Base-by-base conservation (phyloP, 257 asterid species). In the Eustoma russellianum region DNA sequence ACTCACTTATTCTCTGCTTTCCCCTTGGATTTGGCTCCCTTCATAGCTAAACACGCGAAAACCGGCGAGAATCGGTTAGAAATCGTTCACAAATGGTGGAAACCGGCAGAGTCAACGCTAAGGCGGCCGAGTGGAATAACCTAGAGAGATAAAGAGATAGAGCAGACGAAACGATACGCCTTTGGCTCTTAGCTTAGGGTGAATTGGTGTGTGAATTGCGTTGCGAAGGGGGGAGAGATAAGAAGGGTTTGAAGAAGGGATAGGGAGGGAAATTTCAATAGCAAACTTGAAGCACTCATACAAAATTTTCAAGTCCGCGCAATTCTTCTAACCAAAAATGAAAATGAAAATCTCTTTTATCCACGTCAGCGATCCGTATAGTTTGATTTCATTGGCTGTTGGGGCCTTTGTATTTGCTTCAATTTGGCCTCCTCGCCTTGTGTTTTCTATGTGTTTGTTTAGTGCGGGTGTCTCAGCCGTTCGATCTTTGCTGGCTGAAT, bases 361-460 rank as follows among this genome's bases (percentile, higher is more conserved):
- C 81, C 93, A 64, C 70, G 76, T 82, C 93, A 78, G 14, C 72
- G 76, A 84, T 88, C 96, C 76, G 57, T 7, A 76, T 34, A 44
- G 1, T 7, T 1, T 6, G 41, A 14, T 16, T 68, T 34, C 0
- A 69, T 46, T 76, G 77, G 77, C 6, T 30, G 2, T 6, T 6
- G 15, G 2, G 55, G 40, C 51, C 54, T 46, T 55, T 7, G 17
- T 13, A 3, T 35, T 48, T 33, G 58, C 63, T 54, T 35, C 50
- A 8, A 17, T 35, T 44, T 13, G 59, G 70, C 43, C 60, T 70
- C 57, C 72, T 62, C 68, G 68, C 76, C 62, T 24, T 81, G 94
- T 83, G 89, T 64, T 83, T 81, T 67, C 89, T 66, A 35, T 81
- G 94, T 87, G 92, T 72, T 87, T 77, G 74, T 87, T 74, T 19